phyloP scores from a whole-genome alignment of 768 basidiomycete species.

The Naganishia randhawae region DNA sequence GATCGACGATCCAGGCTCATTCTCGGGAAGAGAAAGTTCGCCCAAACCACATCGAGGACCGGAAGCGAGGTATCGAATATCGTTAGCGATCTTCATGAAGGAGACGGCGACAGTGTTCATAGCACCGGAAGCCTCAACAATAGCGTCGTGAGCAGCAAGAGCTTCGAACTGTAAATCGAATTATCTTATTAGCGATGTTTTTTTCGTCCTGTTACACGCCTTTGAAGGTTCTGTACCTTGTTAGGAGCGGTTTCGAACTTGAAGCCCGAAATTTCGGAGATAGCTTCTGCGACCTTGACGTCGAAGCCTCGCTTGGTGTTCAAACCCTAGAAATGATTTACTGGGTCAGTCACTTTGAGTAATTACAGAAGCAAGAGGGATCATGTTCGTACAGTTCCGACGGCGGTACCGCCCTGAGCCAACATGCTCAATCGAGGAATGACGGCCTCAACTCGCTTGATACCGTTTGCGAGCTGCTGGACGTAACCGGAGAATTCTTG shows the following conservation, averaged over 20 bases:
- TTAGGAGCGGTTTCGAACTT: constrained; percentile 95
- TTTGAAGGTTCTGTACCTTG: constrained; percentile 60
- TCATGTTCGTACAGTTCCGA: constrained; percentile 72
- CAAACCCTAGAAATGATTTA: constrained; percentile 62
- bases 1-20: constrained; percentile 97
- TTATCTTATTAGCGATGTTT: not conserved
- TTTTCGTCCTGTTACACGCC: not conserved
- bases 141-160: constrained; percentile 93
- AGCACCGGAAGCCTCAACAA: constrained; percentile 94
- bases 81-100: constrained; percentile 98
- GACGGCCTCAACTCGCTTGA: constrained; percentile 73
- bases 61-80: constrained; percentile 94
- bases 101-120: constrained; percentile 95
- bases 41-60: constrained; percentile 97
- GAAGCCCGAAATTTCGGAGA: constrained; percentile 83
- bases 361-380: constrained; percentile 21
- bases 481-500: constrained; percentile 99
- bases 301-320: constrained; percentile 98
- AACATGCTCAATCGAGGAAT: constrained; percentile 81
- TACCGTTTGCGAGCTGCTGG: constrained; percentile 85
- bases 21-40: constrained; percentile 89
- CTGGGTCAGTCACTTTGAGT: not conserved
- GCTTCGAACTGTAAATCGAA: constrained; percentile 74
- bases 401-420: constrained; percentile 97
- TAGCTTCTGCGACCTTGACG: constrained; percentile 83